A percentile compares a stretch with the other conserved stretches of the same genome.
phyloP scores from a whole-genome alignment of 139 green algal species.

The Trebouxia sp. region DNA sequence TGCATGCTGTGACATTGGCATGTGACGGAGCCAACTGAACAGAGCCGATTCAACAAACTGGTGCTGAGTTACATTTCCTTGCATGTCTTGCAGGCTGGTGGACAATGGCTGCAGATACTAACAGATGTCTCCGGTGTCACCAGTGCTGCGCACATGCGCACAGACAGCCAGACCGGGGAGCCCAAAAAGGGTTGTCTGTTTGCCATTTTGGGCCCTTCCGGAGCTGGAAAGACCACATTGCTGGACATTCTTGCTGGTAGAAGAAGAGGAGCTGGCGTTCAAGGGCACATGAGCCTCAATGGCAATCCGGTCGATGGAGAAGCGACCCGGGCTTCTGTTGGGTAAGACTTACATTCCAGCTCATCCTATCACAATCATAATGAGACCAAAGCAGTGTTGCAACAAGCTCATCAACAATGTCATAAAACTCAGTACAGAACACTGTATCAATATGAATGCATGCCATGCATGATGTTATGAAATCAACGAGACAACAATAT shows the following conservation, averaged over 20 bases:
- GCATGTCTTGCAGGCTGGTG: slow-evolving; percentile 5
- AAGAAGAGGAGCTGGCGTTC: slow-evolving; percentile 37
- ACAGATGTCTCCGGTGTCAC: slow-evolving; percentile 50
- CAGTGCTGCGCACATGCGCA: slow-evolving; percentile 26
- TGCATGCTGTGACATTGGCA: no score
- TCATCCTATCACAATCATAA: background rate
- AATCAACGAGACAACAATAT: no score
- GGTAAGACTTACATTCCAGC: background rate
- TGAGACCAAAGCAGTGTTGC: background rate
- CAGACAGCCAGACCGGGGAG: background rate
- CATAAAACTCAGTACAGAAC: no score
- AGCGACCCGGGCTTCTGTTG: background rate
- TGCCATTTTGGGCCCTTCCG: slow-evolving; percentile 35
- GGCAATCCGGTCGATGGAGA: slow-evolving; percentile 34
- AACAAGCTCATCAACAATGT: no score
- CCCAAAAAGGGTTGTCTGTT: slow-evolving; percentile 20
- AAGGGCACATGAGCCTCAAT: slow-evolving; percentile 54
- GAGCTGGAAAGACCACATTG: slow-evolving; percentile 48
- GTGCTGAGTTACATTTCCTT: background rate
- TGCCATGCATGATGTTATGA: no score
- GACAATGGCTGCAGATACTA: slow-evolving; percentile 43
- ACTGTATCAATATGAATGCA: no score
- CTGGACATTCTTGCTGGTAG: slow-evolving; percentile 65
- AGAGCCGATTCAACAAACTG: no score
- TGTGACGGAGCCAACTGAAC: no score